Evolutionary conservation across 352 stramenopile species (phyloP).

Genomic region (Globisporangium abappressorium): DNA sequence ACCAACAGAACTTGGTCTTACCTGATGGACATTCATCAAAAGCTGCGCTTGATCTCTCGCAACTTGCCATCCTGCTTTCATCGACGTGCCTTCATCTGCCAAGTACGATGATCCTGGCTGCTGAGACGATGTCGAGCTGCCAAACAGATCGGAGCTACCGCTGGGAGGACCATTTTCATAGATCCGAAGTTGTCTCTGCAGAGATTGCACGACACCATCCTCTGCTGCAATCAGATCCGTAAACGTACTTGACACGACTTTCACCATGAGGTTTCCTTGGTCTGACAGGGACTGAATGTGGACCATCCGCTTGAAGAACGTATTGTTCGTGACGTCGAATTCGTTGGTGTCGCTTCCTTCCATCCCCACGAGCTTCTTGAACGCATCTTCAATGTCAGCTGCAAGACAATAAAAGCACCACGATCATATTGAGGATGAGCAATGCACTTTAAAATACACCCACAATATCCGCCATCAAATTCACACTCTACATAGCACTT

Average conservation of each 20-base stretch:
- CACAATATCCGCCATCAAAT: background rate
- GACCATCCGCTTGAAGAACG: constrained; percentile 63
- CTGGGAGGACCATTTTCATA: constrained; percentile 36
- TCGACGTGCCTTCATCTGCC: constrained; percentile 46
- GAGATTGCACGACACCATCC: constrained; percentile 43
- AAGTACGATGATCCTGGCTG: constrained; percentile 16
- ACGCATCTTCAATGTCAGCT: constrained; percentile 77
- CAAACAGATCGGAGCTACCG: constrained; percentile 38
- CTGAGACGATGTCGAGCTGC: constrained; percentile 23
- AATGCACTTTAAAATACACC: background rate
- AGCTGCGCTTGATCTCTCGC: constrained; percentile 60
- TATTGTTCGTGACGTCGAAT: constrained; percentile 51
- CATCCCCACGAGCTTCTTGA: constrained; percentile 51
- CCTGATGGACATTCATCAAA: constrained; percentile 59
- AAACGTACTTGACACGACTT: constrained; percentile 46
- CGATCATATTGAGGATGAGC: background rate
- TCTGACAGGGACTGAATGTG: constrained; percentile 72
- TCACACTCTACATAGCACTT: constrained; percentile 13
- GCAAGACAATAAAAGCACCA: background rate
- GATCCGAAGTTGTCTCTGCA: constrained; percentile 53
- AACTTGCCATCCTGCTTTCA: constrained; percentile 55
- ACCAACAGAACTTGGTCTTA: constrained; percentile 12
- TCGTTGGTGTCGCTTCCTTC: constrained; percentile 39
- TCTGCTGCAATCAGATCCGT: constrained; percentile 59
- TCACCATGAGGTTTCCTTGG: constrained; percentile 55